Percentiles rank a stretch among this genome's conserved stretches.
phyloP scores from a whole-genome alignment of 352 stramenopile species.

The Globisporangium solare region DNA sequence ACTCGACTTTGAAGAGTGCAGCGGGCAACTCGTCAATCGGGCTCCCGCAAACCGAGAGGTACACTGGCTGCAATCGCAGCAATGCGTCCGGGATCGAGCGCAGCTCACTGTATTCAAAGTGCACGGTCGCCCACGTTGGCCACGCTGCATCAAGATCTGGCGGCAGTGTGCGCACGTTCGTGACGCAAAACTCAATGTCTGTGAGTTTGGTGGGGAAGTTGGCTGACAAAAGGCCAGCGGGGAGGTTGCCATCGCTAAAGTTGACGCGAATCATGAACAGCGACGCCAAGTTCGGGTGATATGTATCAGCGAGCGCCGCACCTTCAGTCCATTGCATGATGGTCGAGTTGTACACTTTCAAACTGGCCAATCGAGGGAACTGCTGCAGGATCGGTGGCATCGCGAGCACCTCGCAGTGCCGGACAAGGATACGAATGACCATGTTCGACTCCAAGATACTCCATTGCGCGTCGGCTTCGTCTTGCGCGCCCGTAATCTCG shows the following conservation, averaged over 20 bases:
- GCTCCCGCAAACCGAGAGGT: conserved; percentile 3
- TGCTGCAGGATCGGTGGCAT: conserved; percentile 16
- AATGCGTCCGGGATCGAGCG: conserved; percentile 2
- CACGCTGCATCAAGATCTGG: conserved; percentile 11
- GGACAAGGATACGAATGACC: conserved; percentile 21
- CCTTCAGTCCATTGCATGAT: conserved; percentile 19
- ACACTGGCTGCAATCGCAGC: not conserved
- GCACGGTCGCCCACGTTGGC: not conserved
- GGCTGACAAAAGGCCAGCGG: conserved; percentile 5
- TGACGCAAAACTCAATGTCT: conserved; percentile 14
- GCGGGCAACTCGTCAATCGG: not conserved
- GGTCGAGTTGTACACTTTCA: conserved; percentile 39
- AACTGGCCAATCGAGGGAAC: conserved; percentile 15
- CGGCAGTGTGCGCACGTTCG: conserved; percentile 11
- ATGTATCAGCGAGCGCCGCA: conserved; percentile 21
- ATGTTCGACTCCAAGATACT: conserved; percentile 13
- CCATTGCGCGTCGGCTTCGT: conserved; percentile 16
- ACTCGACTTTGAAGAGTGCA: conserved; percentile 12
- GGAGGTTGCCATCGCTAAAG: conserved; percentile 11
- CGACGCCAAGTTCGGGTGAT: conserved; percentile 17
- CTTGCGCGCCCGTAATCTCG: conserved; percentile 5
- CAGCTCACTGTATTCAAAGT: conserved; percentile 10
- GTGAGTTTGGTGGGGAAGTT: conserved; percentile 11
- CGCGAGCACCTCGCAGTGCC: conserved; percentile 22
- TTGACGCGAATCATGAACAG: conserved; percentile 21